These are phyloP conservation scores for Microsporum audouinii DNA, from an alignment of 2,329 filamentous ascomycete species.

Conservation along the genomic window DNA sequence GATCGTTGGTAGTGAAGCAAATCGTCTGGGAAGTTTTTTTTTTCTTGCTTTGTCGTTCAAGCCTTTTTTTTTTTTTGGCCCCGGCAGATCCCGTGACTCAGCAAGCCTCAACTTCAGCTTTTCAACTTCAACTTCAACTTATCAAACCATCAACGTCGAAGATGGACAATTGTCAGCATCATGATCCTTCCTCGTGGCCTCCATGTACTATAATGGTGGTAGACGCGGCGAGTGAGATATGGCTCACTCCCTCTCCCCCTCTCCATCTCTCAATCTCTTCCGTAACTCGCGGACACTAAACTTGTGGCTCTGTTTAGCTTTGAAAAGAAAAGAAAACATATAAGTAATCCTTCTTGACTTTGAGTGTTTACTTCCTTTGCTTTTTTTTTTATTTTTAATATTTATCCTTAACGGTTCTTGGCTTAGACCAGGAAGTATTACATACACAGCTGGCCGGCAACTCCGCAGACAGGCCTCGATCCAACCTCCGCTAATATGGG, in stretches of 20 bases:
- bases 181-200: background rate
- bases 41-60: background rate
- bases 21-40: background rate
- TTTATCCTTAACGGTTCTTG: background rate
- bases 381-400: background rate
- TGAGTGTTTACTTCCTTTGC: background rate
- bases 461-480: background rate
- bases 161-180: background rate
- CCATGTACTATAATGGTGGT: background rate
- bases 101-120: background rate
- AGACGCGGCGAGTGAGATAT: background rate
- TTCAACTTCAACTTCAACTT: background rate
- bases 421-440: background rate
- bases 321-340: background rate
- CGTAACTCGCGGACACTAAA: background rate
- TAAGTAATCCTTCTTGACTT: background rate
- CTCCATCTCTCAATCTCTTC: background rate
- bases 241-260: background rate
- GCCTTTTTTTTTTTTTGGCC: background rate
- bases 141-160: background rate
- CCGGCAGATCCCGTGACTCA: background rate
- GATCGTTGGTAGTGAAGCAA: background rate
- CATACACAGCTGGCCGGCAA: background rate
- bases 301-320: constrained; percentile 1
- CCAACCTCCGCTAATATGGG: background rate